Conservation (phyloP, 2,329 filamentous ascomycete genomes). For the Paradendryphiella salina region DNA sequence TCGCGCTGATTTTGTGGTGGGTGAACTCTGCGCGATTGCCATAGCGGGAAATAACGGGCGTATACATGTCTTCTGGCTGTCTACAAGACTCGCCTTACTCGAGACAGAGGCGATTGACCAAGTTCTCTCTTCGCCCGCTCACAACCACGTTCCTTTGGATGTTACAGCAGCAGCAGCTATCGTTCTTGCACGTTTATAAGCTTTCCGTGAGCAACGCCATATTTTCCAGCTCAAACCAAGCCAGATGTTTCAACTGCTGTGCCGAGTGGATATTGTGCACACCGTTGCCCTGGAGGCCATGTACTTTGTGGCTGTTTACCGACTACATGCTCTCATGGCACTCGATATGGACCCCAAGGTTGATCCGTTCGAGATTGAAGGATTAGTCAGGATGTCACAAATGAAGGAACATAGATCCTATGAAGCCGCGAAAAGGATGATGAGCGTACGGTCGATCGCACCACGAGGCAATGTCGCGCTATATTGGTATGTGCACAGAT, state of each 20-base stretch:
- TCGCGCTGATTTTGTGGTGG: slow-evolving; percentile 14
- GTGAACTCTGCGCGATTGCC: slow-evolving; percentile 22
- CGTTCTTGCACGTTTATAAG: slow-evolving; percentile 16
- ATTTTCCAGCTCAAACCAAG: slow-evolving; percentile 23
- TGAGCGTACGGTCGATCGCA: slow-evolving; percentile 22
- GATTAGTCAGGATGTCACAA: slow-evolving; percentile 17
- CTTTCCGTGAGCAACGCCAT: slow-evolving; percentile 24
- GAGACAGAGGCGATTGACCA: slow-evolving; percentile 33
- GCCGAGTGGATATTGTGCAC: slow-evolving; percentile 32
- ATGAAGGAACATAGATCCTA: slow-evolving; percentile 20
- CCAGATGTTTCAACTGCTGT: slow-evolving; percentile 30
- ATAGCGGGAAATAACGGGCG: slow-evolving; percentile 29
- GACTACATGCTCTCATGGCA: slow-evolving; percentile 22
- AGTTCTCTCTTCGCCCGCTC: slow-evolving; percentile 17
- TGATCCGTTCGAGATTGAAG: slow-evolving; percentile 27
- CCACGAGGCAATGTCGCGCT: slow-evolving; percentile 28
- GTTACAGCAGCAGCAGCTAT: slow-evolving; percentile 3
- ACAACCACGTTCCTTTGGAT: slow-evolving; percentile 7
- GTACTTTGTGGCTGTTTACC: slow-evolving; percentile 33
- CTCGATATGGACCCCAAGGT: slow-evolving; percentile 19
- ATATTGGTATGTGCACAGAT: slow-evolving; percentile 23
- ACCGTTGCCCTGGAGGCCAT: slow-evolving; percentile 24
- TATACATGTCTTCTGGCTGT: slow-evolving; percentile 27
- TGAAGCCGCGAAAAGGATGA: slow-evolving; percentile 22
- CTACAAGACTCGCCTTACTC: slow-evolving; percentile 24